Percentiles rank a stretch among this genome's conserved stretches.
Conservation (phyloP, 768 basidiomycete species). For the Strobilomyces dryophilus region DNA sequence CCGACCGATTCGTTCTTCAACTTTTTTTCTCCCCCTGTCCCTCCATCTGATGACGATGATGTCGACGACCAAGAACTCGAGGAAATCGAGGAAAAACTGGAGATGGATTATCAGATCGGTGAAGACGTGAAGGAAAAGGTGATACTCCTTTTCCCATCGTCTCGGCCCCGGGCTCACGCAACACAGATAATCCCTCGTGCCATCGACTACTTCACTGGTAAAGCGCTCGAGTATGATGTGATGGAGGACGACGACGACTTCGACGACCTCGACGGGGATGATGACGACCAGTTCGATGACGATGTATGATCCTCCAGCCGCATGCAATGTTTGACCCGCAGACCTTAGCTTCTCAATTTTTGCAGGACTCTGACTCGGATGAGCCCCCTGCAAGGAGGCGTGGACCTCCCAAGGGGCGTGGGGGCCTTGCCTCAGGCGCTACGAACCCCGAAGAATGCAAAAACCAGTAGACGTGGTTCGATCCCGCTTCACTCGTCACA, state of each 20-base stretch:
- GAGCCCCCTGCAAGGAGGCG: constrained; percentile 59
- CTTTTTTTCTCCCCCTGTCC: constrained; percentile 86
- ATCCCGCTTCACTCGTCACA: constrained; percentile 9
- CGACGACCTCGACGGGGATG: constrained; percentile 52
- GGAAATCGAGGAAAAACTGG: constrained; percentile 89
- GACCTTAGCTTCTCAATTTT: constrained; percentile 17
- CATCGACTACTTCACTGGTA: constrained; percentile 96
- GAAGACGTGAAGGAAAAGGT: constrained; percentile 98
- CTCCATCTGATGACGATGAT: constrained; percentile 68
- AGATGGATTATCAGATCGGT: constrained; percentile 96
- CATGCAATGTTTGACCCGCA: constrained; percentile 14
- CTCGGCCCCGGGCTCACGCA: neutral
- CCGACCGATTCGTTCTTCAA: constrained; percentile 98
- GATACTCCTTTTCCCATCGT: constrained; percentile 7
- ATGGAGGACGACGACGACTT: constrained; percentile 54
- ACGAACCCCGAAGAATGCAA: constrained; percentile 82
- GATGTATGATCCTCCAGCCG: constrained; percentile 40
- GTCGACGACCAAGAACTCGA: constrained; percentile 83
- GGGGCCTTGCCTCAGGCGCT: constrained; percentile 37
- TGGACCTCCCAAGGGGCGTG: constrained; percentile 54
- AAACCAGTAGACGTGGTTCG: constrained; percentile 59
- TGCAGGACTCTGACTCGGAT: constrained; percentile 68
- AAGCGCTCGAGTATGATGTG: constrained; percentile 82
- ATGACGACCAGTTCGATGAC: constrained; percentile 54
- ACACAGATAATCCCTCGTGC: constrained; percentile 88